Conservation (phyloP, 352 stramenopile species). For the Phytophthora tentaculata region DNA sequence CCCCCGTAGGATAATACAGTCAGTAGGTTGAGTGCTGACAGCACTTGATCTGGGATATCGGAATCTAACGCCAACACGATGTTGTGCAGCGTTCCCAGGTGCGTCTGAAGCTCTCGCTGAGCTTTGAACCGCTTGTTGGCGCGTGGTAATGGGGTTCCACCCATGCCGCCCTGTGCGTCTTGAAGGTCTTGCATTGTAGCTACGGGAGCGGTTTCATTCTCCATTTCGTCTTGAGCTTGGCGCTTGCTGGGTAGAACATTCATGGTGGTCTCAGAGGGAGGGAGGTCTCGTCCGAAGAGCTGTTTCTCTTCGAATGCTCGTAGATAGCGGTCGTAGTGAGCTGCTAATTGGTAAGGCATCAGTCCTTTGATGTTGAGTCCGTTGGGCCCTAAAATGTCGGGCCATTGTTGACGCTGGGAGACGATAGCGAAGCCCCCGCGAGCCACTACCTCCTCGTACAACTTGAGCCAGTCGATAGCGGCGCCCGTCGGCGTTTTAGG, state of each 20-base stretch:
- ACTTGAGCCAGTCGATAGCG: slow-evolving; percentile 73
- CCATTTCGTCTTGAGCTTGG: slow-evolving; percentile 7
- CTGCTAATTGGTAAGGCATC: slow-evolving; percentile 66
- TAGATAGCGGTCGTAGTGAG: slow-evolving; percentile 63
- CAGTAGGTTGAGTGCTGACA: slow-evolving; percentile 70
- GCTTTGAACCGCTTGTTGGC: slow-evolving; percentile 74
- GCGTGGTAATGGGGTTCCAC: slow-evolving; percentile 66
- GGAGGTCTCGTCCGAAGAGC: slow-evolving; percentile 69
- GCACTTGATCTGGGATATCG: slow-evolving; percentile 55
- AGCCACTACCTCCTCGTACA: slow-evolving; percentile 85
- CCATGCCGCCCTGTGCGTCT: slow-evolving; percentile 62
- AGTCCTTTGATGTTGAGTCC: slow-evolving; percentile 64
- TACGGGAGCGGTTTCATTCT: slow-evolving; percentile 46
- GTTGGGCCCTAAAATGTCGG: slow-evolving; percentile 48
- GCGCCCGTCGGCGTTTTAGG: slow-evolving; percentile 58
- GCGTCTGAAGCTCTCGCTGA: slow-evolving; percentile 48
- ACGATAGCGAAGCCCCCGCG: slow-evolving; percentile 63
- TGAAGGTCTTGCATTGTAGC: slow-evolving; percentile 71
- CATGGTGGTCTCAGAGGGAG: slow-evolving; percentile 26
- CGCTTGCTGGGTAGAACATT: slow-evolving; percentile 40
- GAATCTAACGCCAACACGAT: slow-evolving; percentile 82
- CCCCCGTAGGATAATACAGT: slow-evolving; percentile 74
- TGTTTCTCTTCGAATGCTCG: slow-evolving; percentile 81
- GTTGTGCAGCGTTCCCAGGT: slow-evolving; percentile 66
- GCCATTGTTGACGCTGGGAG: slow-evolving; percentile 62